Percentiles rank a stretch among this genome's conserved stretches.
These are phyloP conservation scores for Trifolium subterraneum DNA, from an alignment of 306 rosid species.

Conservation along the genomic window DNA sequence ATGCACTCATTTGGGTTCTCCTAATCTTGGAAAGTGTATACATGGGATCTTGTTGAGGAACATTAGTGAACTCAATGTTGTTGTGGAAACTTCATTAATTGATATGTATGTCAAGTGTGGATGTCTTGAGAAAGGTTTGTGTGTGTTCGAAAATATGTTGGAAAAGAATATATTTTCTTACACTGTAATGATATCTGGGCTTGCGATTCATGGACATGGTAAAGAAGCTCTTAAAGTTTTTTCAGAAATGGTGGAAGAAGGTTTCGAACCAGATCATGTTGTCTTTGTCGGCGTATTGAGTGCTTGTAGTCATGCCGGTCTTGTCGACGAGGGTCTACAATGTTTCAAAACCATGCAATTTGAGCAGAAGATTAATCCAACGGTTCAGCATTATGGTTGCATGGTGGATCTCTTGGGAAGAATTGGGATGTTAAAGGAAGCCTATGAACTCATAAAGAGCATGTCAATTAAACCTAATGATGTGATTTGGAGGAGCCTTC, in stretches of 20 bases:
- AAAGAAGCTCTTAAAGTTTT: constrained; percentile 70
- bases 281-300: constrained; percentile 67
- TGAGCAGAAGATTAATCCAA: constrained; percentile 68
- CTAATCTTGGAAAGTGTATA: constrained; percentile 67
- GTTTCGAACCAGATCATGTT: constrained; percentile 68
- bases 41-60: constrained; percentile 78
- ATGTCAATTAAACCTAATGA: constrained; percentile 70
- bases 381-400: constrained; percentile 78
- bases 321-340: constrained; percentile 67
- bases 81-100: constrained; percentile 73
- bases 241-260: constrained; percentile 68
- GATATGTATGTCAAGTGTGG: constrained; percentile 91
- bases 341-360: constrained; percentile 62
- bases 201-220: constrained; percentile 81
- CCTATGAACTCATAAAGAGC: constrained; percentile 61
- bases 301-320: constrained; percentile 82
- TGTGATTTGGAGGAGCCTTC: constrained; percentile 81
- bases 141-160: constrained; percentile 59
- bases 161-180: constrained; percentile 69
- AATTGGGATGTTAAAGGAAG: constrained; percentile 73
- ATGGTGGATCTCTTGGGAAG: constrained; percentile 82
- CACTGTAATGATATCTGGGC: constrained; percentile 80
- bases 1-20: constrained; percentile 82
- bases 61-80: constrained; percentile 70
- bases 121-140: constrained; percentile 63